Evolutionary conservation across 176 grass and related monocot species (phyloP).

Genomic region (Hordeum vulgare): DNA sequence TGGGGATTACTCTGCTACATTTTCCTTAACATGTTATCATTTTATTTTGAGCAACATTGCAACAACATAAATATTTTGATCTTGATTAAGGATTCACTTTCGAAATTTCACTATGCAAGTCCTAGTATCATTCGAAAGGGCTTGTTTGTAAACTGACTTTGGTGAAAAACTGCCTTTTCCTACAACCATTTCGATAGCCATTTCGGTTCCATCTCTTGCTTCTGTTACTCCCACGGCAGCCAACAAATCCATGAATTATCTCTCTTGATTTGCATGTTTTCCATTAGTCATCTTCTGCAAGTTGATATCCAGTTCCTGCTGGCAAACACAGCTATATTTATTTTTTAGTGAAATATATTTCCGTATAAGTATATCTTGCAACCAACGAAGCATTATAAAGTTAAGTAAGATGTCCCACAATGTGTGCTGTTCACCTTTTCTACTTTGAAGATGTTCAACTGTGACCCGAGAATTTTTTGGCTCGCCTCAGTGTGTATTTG

Average conservation of each 20-base stretch:
- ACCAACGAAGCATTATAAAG: no score
- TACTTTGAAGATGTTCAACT: background rate
- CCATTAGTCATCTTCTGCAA: background rate
- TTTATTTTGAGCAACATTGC: background rate
- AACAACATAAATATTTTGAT: background rate
- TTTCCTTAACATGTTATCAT: no score
- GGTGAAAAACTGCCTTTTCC: background rate
- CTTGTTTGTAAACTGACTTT: background rate
- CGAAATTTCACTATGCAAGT: background rate
- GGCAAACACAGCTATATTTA: background rate
- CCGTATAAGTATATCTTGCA: no score
- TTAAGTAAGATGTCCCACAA: background rate
- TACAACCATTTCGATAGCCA: background rate
- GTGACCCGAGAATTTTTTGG: background rate
- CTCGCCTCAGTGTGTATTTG: no score
- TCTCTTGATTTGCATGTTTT: background rate
- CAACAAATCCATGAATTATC: background rate
- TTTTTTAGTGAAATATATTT: no score
- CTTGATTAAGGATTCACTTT: background rate
- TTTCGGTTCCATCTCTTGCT: no score
- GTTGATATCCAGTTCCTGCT: background rate
- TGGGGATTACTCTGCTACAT: no score
- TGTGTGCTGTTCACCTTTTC: background rate
- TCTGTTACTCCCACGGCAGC: no score
- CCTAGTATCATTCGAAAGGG: background rate